Evolutionary conservation across 129 eudicot species (phyloP).

Genomic region (Artemisia tridentata): DNA sequence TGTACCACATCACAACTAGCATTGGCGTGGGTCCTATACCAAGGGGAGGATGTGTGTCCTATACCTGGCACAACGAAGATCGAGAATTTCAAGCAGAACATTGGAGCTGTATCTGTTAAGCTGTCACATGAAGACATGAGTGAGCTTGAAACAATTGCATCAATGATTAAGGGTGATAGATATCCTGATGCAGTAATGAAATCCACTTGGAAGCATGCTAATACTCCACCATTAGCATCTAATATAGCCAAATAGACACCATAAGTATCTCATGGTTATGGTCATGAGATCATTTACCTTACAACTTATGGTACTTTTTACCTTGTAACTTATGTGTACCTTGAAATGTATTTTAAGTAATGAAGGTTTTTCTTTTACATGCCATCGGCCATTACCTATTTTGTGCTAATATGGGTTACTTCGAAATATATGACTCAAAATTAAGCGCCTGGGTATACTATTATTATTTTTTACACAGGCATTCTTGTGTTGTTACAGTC

Average conservation of each 20-base stretch:
- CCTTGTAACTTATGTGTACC: background rate
- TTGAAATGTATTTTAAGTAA: background rate
- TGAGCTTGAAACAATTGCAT: slow-evolving; percentile 40
- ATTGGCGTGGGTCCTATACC: slow-evolving; percentile 60
- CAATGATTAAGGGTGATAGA: slow-evolving; percentile 31
- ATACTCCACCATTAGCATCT: slow-evolving; percentile 14
- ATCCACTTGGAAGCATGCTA: slow-evolving; percentile 4
- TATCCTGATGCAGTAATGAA: slow-evolving; percentile 1
- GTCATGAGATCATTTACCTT: background rate
- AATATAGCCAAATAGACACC: background rate
- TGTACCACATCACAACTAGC: slow-evolving; percentile 55
- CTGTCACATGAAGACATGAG: slow-evolving; percentile 34
- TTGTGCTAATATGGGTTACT: too few species aligned
- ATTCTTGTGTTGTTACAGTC: too few species aligned
- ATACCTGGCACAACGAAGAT: slow-evolving; percentile 52
- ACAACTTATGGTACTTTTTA: background rate
- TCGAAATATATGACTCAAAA: slow-evolving; percentile 19
- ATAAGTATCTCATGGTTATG: background rate
- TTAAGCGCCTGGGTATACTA: too few species aligned
- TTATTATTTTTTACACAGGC: too few species aligned
- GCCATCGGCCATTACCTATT: too few species aligned
- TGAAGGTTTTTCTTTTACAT: too few species aligned
- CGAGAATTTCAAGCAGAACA: slow-evolving; percentile 37
- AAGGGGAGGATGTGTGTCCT: slow-evolving; percentile 46
- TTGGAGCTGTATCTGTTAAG: slow-evolving; percentile 37